Evolutionary conservation across 2,329 filamentous ascomycete genomes (phyloP).

Genomic region (Penicillium hesseltinei): DNA sequence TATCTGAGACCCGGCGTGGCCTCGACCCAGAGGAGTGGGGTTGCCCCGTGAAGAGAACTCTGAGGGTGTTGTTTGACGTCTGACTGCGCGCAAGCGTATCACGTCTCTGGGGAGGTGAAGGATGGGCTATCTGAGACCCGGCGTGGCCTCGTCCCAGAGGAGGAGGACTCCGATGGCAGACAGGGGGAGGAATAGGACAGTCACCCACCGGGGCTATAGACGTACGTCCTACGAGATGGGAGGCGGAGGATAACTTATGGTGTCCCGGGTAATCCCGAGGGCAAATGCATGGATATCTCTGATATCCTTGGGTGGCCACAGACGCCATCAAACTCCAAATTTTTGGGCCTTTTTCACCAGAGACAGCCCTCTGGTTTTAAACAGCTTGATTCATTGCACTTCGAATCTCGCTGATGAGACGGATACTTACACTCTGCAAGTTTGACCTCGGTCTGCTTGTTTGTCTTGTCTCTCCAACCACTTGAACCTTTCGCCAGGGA

Average conservation of each 20-base stretch:
- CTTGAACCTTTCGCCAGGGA: background rate
- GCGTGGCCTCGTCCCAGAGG: background rate
- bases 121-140: background rate
- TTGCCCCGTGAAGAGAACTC: background rate
- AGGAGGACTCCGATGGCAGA: background rate
- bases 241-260: background rate
- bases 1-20: too few relatives aligned
- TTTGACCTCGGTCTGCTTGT: background rate
- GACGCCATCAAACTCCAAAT: background rate
- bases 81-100: background rate
- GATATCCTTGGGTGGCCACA: background rate
- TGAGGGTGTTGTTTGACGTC: background rate
- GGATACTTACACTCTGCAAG: background rate
- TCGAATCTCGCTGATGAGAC: background rate
- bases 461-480: background rate
- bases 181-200: background rate
- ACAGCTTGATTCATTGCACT: background rate
- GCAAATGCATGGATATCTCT: background rate
- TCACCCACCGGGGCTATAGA: background rate
- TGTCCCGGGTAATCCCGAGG: background rate
- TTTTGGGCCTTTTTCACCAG: background rate
- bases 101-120: background rate
- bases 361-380: background rate
- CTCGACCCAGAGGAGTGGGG: too few relatives aligned
- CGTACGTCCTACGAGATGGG: background rate